phyloP scores from a whole-genome alignment of 352 stramenopile species.

The Phytophthora chlamydospora region DNA sequence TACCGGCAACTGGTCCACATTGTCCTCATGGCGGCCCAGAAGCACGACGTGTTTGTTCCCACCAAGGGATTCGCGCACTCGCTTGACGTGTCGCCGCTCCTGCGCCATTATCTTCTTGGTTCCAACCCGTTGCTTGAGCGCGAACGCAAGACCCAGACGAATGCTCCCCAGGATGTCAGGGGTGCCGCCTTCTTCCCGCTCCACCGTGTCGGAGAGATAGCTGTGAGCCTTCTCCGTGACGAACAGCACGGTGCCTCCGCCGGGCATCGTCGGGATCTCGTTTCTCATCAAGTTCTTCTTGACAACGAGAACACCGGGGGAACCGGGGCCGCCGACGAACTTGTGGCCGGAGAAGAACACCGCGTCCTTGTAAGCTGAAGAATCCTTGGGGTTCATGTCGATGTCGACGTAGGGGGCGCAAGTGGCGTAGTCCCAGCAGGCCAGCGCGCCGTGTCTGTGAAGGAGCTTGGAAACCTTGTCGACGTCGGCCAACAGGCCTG shows the following conservation, averaged over 20 bases:
- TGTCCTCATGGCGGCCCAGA: constrained; percentile 65
- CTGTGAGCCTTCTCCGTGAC: constrained; percentile 65
- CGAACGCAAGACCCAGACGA: constrained; percentile 91
- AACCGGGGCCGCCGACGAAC: constrained; percentile 93
- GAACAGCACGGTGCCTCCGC: constrained; percentile 63
- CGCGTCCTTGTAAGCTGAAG: constrained; percentile 88
- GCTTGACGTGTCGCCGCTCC: constrained; percentile 47
- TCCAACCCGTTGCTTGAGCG: constrained; percentile 88
- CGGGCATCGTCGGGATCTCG: constrained; percentile 55
- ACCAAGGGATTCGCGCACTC: constrained; percentile 49
- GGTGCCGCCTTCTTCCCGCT: constrained; percentile 97
- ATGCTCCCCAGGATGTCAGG: constrained; percentile 95
- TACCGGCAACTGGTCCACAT: constrained; percentile 81
- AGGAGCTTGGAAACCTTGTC: constrained; percentile 89
- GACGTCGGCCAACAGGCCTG: constrained; percentile 91
- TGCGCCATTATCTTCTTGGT: constrained; percentile 53
- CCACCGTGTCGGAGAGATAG: constrained; percentile 74
- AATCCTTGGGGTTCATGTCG: constrained; percentile 94
- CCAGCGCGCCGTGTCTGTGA: constrained; percentile 91
- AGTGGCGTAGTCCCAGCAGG: constrained; percentile 97
- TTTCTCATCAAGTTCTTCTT: constrained; percentile 91
- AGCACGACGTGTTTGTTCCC: constrained; percentile 82
- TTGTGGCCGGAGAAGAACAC: constrained; percentile 98
- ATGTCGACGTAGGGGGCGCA: constrained; percentile 93
- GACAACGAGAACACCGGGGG: constrained; percentile 94